These are phyloP conservation scores for Lentinula guzmanii DNA, from an alignment of 768 basidiomycete genomes.

Conservation along the genomic window DNA sequence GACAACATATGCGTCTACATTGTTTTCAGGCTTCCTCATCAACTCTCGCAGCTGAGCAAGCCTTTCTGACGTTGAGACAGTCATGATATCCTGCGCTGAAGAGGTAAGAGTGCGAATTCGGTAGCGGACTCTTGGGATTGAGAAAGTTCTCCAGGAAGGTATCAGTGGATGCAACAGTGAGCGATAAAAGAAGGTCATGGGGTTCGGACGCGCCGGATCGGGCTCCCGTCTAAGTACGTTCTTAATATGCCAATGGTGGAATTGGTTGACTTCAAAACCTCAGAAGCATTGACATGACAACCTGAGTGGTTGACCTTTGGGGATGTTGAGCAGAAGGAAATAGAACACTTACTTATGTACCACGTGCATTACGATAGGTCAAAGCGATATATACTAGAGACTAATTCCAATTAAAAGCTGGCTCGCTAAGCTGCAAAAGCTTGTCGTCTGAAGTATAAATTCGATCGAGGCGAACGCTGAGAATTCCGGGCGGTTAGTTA, in stretches of 20 bases:
- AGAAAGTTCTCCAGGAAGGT: not conserved
- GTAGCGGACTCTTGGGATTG: not conserved
- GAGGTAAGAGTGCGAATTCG: not conserved
- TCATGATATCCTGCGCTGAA: constrained; percentile 24
- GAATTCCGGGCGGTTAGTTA: too few species aligned
- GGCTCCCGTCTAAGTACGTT: not conserved
- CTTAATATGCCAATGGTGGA: too few species aligned
- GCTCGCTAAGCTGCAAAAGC: not conserved
- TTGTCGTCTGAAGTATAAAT: not conserved
- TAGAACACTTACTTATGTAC: too few species aligned
- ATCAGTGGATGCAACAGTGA: not conserved
- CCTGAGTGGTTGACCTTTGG: too few species aligned
- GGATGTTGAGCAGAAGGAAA: too few species aligned
- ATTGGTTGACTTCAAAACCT: too few species aligned
- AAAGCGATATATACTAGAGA: not conserved
- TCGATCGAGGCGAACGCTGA: too few species aligned
- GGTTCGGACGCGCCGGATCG: not conserved
- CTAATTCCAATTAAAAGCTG: too few species aligned
- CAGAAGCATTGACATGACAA: too few species aligned
- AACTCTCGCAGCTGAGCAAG: constrained; percentile 60
- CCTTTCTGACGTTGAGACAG: constrained; percentile 58
- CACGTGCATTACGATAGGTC: not conserved
- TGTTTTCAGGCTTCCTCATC: constrained; percentile 47
- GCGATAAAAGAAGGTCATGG: not conserved
- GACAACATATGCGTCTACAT: constrained; percentile 70